A percentile compares a stretch with the other conserved stretches of the same genome.
Conservation (phyloP, 176 grass and related monocot genomes). For the Carex cristatella region DNA sequence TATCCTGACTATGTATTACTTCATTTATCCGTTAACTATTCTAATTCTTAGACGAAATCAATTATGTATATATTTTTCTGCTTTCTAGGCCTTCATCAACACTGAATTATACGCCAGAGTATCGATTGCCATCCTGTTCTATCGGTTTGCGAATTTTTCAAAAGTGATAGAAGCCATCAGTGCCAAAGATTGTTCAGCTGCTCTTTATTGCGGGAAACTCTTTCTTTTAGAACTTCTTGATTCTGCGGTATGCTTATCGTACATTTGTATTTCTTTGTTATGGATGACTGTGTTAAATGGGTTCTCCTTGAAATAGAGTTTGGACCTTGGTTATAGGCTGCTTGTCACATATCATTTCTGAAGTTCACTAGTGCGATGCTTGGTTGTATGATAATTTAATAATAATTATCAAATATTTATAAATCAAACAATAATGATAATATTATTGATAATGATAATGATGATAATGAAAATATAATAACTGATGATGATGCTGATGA, state of each 20-base stretch:
- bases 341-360: neutral
- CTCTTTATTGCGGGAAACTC: conserved; percentile 57
- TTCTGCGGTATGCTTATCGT: conserved; percentile 58
- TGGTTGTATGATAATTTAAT: neutral
- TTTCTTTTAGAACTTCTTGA: conserved; percentile 77
- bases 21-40: conserved; percentile 16
- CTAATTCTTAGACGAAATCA: conserved; percentile 8
- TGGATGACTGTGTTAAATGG: neutral
- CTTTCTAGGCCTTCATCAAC: conserved; percentile 83
- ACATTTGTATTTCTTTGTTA: neutral
- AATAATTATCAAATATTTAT: no score
- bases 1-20: conserved; percentile 14
- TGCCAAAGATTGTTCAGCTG: conserved; percentile 37
- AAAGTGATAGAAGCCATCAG: conserved; percentile 21
- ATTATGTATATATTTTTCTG: neutral
- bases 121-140: conserved; percentile 78
- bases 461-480: no score
- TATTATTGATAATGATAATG: no score
- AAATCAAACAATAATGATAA: no score
- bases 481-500: no score
- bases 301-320: neutral
- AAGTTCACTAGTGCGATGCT: neutral
- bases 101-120: conserved; percentile 90
- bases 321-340: neutral
- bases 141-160: conserved; percentile 47